These are phyloP conservation scores for Phyllosticta citribraziliensis DNA, from an alignment of 2,329 filamentous ascomycete genomes.

Conservation along the genomic window DNA sequence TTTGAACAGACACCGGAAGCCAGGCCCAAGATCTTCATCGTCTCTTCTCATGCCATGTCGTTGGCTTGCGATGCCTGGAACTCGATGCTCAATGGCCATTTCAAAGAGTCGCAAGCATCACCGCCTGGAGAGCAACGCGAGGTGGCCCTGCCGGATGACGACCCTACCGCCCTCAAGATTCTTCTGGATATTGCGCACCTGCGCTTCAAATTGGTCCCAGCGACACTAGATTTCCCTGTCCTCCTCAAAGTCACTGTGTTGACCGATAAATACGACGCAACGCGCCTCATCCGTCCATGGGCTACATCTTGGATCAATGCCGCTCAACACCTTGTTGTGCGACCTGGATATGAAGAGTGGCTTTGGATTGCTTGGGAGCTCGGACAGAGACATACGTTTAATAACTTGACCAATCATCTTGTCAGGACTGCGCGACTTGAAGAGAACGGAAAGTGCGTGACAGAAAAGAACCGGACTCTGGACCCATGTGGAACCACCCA, in stretches of 20 bases:
- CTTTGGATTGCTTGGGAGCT: slow-evolving; percentile 20
- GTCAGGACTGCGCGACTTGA: too few species aligned
- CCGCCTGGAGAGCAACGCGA: slow-evolving; percentile 1
- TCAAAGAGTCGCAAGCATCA: background rate
- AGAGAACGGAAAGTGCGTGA: too few species aligned
- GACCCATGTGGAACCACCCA: background rate
- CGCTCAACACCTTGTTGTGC: too few species aligned
- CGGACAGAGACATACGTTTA: slow-evolving; percentile 14
- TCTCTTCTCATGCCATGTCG: slow-evolving; percentile 10
- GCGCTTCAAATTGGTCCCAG: slow-evolving; percentile 18
- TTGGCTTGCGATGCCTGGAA: slow-evolving; percentile 17
- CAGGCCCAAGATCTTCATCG: slow-evolving; percentile 11
- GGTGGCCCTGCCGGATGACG: slow-evolving; percentile 22
- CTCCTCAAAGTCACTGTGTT: slow-evolving; percentile 21
- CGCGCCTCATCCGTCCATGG: slow-evolving; percentile 23
- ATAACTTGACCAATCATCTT: too few species aligned
- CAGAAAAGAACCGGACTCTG: too few species aligned
- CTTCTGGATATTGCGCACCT: slow-evolving; percentile 25
- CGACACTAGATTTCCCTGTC: slow-evolving; percentile 15
- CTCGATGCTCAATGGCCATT: slow-evolving; percentile 14
- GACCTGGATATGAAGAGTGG: slow-evolving; percentile 19
- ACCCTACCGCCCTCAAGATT: slow-evolving; percentile 21
- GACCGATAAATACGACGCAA: slow-evolving; percentile 20
- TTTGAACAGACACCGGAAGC: background rate
- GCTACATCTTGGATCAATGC: slow-evolving; percentile 13